A percentile compares a stretch with the other conserved stretches of the same genome.
These are phyloP conservation scores for Eucalyptus regnans DNA, from an alignment of 345 rosid species.

Conservation along the genomic window DNA sequence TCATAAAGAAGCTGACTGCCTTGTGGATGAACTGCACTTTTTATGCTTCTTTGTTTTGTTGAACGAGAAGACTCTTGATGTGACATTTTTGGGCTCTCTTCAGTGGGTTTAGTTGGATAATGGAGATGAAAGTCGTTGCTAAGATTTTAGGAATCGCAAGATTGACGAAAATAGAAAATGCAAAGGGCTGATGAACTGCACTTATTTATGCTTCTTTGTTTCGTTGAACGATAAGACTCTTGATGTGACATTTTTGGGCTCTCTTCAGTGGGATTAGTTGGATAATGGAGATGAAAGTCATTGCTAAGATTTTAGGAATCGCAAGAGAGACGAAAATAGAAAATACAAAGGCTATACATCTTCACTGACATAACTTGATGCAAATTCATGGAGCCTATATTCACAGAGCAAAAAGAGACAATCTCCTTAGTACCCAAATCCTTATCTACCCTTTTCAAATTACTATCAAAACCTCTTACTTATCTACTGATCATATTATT, in stretches of 20 bases:
- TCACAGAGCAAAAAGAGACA: background rate
- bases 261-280: background rate
- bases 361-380: background rate
- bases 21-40: background rate
- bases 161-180: background rate
- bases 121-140: background rate
- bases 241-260: background rate
- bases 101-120: background rate
- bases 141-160: background rate
- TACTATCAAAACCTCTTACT: background rate
- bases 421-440: background rate
- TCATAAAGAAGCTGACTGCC: background rate
- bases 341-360: background rate
- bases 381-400: background rate
- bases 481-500: background rate
- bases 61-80: background rate
- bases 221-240: background rate
- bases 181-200: background rate
- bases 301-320: background rate
- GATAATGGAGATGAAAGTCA: background rate
- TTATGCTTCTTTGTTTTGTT: background rate
- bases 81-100: background rate
- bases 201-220: background rate
- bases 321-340: background rate
- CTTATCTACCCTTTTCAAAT: background rate